phyloP scores from a whole-genome alignment of 1,284 basidiomycete genomes.

The Cutaneotrichosporon dermatis region DNA sequence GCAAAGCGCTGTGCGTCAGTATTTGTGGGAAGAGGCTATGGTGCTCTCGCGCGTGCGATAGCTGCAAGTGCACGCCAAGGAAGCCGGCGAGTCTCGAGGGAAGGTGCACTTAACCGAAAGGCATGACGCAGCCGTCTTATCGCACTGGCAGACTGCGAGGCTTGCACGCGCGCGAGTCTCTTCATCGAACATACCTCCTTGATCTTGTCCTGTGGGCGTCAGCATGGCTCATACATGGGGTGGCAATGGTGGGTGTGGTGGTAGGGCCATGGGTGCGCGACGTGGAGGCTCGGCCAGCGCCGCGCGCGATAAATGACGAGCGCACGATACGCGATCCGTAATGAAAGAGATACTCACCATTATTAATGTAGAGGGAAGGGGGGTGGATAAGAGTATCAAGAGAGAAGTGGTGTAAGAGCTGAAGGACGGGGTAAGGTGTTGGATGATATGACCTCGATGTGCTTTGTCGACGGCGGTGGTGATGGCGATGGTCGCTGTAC shows the following conservation, averaged over 20 bases:
- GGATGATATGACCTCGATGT: background rate
- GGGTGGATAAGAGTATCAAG: background rate
- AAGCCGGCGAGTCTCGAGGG: background rate
- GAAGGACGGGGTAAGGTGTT: background rate
- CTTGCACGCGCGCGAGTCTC: background rate
- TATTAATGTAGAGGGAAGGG: background rate
- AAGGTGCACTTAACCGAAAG: background rate
- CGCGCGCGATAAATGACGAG: background rate
- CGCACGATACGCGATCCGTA: background rate
- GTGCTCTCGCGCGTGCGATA: background rate
- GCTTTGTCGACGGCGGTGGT: background rate
- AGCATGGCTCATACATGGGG: conserved; percentile 1
- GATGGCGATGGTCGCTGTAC: background rate
- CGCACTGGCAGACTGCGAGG: background rate
- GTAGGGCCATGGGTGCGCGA: background rate
- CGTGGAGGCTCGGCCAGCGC: background rate
- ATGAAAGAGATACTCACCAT: background rate
- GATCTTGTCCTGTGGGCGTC: conserved; percentile 53
- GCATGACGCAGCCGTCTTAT: background rate
- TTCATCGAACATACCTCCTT: conserved; percentile 48
- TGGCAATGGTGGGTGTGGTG: background rate
- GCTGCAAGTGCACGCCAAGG: too few species aligned
- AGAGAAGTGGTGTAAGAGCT: background rate
- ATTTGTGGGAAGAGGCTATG: background rate
- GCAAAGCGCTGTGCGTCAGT: conserved; percentile 52